Base-by-base conservation (phyloP, 768 basidiomycete species). In the Crepidotus variabilis region DNA sequence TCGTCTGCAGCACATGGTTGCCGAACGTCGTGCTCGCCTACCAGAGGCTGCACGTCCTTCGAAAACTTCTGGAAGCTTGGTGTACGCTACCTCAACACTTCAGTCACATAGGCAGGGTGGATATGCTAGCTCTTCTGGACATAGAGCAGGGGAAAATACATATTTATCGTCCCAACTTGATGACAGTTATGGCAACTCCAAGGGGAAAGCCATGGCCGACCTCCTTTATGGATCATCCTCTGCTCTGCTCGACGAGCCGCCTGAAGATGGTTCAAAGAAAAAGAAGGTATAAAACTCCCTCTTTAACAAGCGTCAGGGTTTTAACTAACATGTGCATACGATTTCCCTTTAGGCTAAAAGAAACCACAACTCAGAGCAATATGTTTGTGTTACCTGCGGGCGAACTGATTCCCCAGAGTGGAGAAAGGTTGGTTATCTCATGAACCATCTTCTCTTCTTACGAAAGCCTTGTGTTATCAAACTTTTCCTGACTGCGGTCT, bases 351-450 rank as follows among this genome's bases (percentile, higher is more conserved):
- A 80, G 79, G 51, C 69, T 54, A 82, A 82, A 67, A 85, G 84
- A 59, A 65, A 71, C 7, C 72, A 78, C 36, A 68, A 68, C 18
- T 67, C 72, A 2, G 89, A 91, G 54, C 88, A 89, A 65, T 84
- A 93, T 67, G 92, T 95, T 10, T 98, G 94, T 65, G 80, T 91
- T 32, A 93, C 88, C 13, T 99, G 96, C 63, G 97, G 97, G 16
- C 80, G 93, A 57, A 98, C 95, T 1, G 92, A 94, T 71, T 95
- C 93, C 43, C 95, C 97, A 0, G 96, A 99, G 73, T 99, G 96
- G 96, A 83, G 96, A 63, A 95, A 94, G 81, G 92, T 76, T 22
- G 20, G 71, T 60, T 18, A 34, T 33, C 33, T 45, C 46, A 18
- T 47, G n/a, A 10, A 45, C 14, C 20, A 2, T 20, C 1, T 18